phyloP scores from a whole-genome alignment of 495 filamentous ascomycete genomes.

The Entonaema liquescens region DNA sequence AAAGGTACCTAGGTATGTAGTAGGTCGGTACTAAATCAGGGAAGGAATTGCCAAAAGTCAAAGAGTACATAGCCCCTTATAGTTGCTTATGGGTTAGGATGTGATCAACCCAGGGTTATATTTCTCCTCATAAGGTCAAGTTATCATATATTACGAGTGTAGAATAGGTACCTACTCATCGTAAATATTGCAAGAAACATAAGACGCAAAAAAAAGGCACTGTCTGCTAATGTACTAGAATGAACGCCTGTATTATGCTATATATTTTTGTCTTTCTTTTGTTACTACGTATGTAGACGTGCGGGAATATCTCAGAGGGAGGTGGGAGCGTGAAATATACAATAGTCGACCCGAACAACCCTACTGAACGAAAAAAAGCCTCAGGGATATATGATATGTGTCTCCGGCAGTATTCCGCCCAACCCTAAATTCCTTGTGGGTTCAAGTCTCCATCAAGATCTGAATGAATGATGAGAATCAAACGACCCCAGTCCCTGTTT shows the following conservation, averaged over 20 bases:
- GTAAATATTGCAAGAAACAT: neutral
- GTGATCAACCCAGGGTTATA: too few relatives aligned
- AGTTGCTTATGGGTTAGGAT: too few relatives aligned
- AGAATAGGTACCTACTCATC: too few relatives aligned
- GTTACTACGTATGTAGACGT: slow-evolving; percentile 12
- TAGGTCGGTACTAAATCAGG: too few relatives aligned
- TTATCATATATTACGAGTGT: too few relatives aligned
- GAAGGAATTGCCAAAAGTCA: too few relatives aligned
- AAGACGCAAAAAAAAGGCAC: neutral
- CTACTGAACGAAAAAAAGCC: slow-evolving; percentile 18
- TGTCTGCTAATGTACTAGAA: neutral
- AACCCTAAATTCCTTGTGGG: neutral
- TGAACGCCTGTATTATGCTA: neutral
- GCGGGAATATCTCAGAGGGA: slow-evolving; percentile 14
- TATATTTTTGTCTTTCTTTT: slow-evolving; percentile 20
- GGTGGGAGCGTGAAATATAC: slow-evolving; percentile 33
- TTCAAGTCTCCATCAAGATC: slow-evolving; percentile 9
- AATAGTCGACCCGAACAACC: slow-evolving; percentile 11
- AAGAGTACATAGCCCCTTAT: too few relatives aligned
- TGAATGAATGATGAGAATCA: slow-evolving; percentile 33
- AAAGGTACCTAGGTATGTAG: too few relatives aligned
- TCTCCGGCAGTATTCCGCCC: slow-evolving; percentile 8
- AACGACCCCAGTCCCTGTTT: slow-evolving; percentile 4
- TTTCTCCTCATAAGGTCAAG: too few relatives aligned
- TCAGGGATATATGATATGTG: slow-evolving; percentile 12